Base-by-base conservation (phyloP, 2,329 filamentous ascomycete species). In the Alternaria burnsii region DNA sequence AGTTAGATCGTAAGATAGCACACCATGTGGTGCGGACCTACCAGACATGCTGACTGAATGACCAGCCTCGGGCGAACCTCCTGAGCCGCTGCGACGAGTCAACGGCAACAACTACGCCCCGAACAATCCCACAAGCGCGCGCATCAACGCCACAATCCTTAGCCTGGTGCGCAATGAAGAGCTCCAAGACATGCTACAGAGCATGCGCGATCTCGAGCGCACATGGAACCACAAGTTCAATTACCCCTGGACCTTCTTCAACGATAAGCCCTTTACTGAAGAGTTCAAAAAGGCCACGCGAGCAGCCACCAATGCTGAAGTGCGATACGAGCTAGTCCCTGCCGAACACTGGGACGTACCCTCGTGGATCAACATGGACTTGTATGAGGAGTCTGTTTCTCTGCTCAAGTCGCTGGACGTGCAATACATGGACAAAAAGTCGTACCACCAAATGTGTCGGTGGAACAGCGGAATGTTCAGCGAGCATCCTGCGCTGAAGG, bases 211-310 rank as follows among this genome's bases (percentile, higher is more conserved):
- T 75, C 85, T 99, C 61, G 95, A 99, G 82, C 84, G 91, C 67
- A 98, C 94, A 1, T 99, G 94, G 93, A 99, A 99, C 75, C 85
- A 88, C 84, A 99, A 99, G 77, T 99, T 98, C 87, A 99, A 99
- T 83, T 99, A 99, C 76, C 95, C 95, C 0, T 99, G 95, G 93
- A 97, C 93, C 9, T 99, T 99, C 79, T 96, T 99, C 86, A 99
- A 99, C 81, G 94, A 99, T 75, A 89, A 92, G 53, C 92, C 92
- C 16, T 99, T 99, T 75, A 89, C 91, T 3, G 91, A 95, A 16
- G 94, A 98, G 72, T 99, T 99, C 83, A 98, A 96, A 82, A 83
- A 83, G 72, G 88, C 86, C 79, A 98, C 94, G 0, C 84, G 86
- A 64, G 92, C 89, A 28, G 89, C 87, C 52, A 98, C 94, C 18